These are phyloP conservation scores for Terfezia boudieri DNA, from an alignment of 495 filamentous ascomycete genomes.

Conservation along the genomic window DNA sequence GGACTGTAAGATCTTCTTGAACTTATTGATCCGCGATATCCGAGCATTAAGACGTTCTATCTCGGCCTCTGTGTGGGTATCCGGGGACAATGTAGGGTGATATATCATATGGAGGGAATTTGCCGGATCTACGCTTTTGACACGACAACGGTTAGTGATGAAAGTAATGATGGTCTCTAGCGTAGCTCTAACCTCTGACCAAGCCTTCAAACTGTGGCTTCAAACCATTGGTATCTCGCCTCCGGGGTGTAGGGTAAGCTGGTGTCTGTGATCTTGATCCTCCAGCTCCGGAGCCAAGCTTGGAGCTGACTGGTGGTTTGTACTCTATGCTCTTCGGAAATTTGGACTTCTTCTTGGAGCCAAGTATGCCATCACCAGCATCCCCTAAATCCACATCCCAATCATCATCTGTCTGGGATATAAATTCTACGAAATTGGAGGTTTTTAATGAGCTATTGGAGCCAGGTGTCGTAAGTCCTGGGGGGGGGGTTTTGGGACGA, in stretches of 20 bases:
- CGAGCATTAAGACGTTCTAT: conserved; percentile 66
- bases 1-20: conserved; percentile 82
- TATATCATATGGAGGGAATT: conserved; percentile 89
- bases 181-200: conserved; percentile 35
- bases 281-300: conserved; percentile 3
- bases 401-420: conserved; percentile 50
- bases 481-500: conserved; percentile 30
- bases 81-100: conserved; percentile 50
- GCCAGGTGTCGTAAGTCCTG: conserved; percentile 6
- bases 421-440: conserved; percentile 50
- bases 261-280: conserved; percentile 26
- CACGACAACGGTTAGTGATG: conserved; percentile 1
- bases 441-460: conserved; percentile 14
- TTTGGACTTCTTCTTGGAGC: conserved; percentile 7
- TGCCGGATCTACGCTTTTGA: conserved; percentile 47
- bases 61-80: conserved; percentile 38
- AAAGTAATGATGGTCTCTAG: not conserved
- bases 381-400: conserved; percentile 43
- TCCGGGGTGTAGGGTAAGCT: conserved; percentile 67
- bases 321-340: conserved; percentile 19
- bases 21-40: conserved; percentile 92
- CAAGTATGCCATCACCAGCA: conserved; percentile 17
- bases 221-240: conserved; percentile 78
- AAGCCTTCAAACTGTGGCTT: conserved; percentile 96
- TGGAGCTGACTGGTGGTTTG: conserved; percentile 11